Evolutionary conservation across 345 rosid species (phyloP).

Genomic region (Gossypium sturtianum): DNA sequence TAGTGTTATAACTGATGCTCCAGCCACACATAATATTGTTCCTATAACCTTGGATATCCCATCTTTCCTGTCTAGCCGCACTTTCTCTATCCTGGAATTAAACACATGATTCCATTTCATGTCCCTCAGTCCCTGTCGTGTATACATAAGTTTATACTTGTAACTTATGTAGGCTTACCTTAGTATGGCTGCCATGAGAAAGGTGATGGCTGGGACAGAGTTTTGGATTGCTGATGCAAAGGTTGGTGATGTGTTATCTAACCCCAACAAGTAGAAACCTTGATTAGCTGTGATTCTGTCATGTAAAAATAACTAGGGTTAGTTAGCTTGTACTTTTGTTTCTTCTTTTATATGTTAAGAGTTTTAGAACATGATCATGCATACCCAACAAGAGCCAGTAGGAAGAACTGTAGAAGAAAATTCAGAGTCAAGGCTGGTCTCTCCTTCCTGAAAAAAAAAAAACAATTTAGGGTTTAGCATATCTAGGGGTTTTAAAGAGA

Average conservation of each 20-base stretch:
- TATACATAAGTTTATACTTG: background rate
- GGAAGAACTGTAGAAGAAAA: slow-evolving; percentile 79
- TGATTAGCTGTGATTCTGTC: slow-evolving; percentile 96
- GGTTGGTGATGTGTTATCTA: slow-evolving; percentile 91
- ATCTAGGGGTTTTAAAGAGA: background rate
- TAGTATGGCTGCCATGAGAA: slow-evolving; percentile 89
- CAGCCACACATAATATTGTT: slow-evolving; percentile 75
- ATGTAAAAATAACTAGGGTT: background rate
- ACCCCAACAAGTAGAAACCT: slow-evolving; percentile 91
- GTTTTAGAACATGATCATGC: slow-evolving; percentile 1
- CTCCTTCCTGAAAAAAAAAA: slow-evolving; percentile 60
- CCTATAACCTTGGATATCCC: slow-evolving; percentile 77
- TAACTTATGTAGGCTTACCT: slow-evolving; percentile 27
- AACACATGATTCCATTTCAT: background rate
- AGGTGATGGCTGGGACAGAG: slow-evolving; percentile 98
- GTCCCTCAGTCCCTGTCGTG: background rate
- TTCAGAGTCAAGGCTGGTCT: slow-evolving; percentile 83
- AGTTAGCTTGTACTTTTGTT: no score
- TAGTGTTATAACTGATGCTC: slow-evolving; percentile 89
- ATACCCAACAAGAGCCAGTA: slow-evolving; percentile 89
- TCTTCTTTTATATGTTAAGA: background rate
- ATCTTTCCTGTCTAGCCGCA: slow-evolving; percentile 70
- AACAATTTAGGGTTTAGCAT: background rate
- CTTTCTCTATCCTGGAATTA: slow-evolving; percentile 76
- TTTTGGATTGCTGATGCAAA: slow-evolving; percentile 98